Evolutionary conservation across 2,329 filamentous ascomycete species (phyloP), one percentile per base, ranked within the genome.

Genomic region (Hypoxylon sp.): DNA sequence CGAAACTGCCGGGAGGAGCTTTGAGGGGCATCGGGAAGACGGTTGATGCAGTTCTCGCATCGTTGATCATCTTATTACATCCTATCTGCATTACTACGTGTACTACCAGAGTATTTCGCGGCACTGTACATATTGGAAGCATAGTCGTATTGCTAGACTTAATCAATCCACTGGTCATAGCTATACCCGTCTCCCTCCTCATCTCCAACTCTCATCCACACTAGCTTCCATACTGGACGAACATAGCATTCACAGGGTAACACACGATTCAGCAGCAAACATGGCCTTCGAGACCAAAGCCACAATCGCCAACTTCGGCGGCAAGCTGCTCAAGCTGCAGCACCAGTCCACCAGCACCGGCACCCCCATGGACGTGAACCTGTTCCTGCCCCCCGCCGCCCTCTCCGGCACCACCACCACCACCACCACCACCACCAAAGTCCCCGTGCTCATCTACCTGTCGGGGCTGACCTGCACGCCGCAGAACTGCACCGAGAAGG

Each of bases 401-500:
- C 82, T 72, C 7, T 42, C 86, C 70, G 75, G 81, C n/a, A n/a
- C n/a, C n/a, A n/a, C n/a, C n/a, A n/a, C n/a, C n/a, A n/a, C n/a
- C n/a, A n/a, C n/a, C n/a, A n/a, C n/a, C n/a, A n/a, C n/a, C n/a
- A n/a, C n/a, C 44, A 81, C 85, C 62, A 92, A 92, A 76, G 90
- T 94, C 1, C 96, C 96, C 25, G 89, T 98, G 31, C 88, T 99
- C 65, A 90, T 98, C 83, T 99, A 95, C 82, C 90, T 99, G 66
- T 95, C 95, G 13, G 96, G 96, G 57, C 86, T 99, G 68, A 98
- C 96, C 68, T 99, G 96, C 86, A 95, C 94, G 0, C 94, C 93
- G 37, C 95, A 98, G 77, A 95, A 95, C 82, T 90, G 89, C 78
- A 85, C 91, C 33, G 89, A 95, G 77, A 91, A 92, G 79, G 96